A percentile compares a stretch with the other conserved stretches of the same genome.
Conservation (phyloP, 2,329 filamentous ascomycete genomes). For the Plenodomus lindquistii region DNA sequence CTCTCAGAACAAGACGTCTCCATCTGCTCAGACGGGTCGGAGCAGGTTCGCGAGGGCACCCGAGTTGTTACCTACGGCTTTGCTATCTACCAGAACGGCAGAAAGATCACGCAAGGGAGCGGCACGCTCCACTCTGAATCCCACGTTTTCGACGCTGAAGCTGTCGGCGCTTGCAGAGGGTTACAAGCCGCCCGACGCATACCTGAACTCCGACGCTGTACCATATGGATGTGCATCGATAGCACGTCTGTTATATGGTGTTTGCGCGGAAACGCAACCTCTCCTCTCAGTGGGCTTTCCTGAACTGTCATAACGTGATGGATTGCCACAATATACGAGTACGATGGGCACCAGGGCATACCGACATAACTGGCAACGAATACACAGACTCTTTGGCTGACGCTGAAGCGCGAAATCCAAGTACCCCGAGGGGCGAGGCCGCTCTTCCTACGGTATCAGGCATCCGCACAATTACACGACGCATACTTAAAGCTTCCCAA, state of each 20-base stretch:
- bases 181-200: not conserved
- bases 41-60: constrained; percentile 2
- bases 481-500: too few species aligned
- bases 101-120: too few species aligned
- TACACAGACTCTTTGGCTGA: not conserved
- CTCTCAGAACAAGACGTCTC: constrained; percentile 4
- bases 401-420: not conserved
- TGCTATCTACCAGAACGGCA: too few species aligned
- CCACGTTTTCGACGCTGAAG: constrained; percentile 7
- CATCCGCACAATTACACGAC: too few species aligned
- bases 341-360: constrained; percentile 2
- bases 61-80: constrained; percentile 3
- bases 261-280: constrained; percentile 1
- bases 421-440: not conserved
- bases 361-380: constrained; percentile 1
- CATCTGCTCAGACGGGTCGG: constrained; percentile 11
- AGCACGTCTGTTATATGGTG: constrained; percentile 12
- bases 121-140: constrained; percentile 2
- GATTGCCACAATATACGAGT: not conserved
- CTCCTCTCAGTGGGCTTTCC: constrained; percentile 7
- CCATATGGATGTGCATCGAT: constrained; percentile 8
- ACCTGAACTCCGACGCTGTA: not conserved
- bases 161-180: constrained; percentile 4
- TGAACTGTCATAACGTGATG: constrained; percentile 5
- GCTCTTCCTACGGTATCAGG: constrained; percentile 1